A percentile compares a stretch with the other conserved stretches of the same genome.
Conservation (phyloP, 192 early-diverging fungal genomes). For the Linderina pennispora region DNA sequence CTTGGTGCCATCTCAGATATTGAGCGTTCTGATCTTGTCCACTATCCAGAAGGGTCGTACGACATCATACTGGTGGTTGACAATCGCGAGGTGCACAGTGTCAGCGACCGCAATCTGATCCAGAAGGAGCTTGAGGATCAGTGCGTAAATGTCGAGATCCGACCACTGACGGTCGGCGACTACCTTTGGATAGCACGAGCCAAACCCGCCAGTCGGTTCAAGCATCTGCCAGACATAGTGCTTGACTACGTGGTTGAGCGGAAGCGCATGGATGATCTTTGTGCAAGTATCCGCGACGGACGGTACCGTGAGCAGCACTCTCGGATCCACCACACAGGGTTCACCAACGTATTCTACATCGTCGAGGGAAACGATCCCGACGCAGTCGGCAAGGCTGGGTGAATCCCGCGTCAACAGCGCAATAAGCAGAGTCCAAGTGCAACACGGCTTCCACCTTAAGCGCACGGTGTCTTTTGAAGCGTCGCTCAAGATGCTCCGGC, state of each 20-base stretch:
- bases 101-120: conserved; percentile 67
- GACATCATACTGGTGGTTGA: conserved; percentile 71
- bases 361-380: conserved; percentile 74
- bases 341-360: conserved; percentile 76
- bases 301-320: conserved; percentile 92
- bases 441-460: conserved; percentile 81
- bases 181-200: conserved; percentile 79
- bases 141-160: conserved; percentile 51
- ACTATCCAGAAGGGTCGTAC: conserved; percentile 24
- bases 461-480: conserved; percentile 68
- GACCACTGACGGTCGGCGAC: conserved; percentile 79
- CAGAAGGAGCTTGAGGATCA: conserved; percentile 55
- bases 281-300: conserved; percentile 87
- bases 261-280: conserved; percentile 91
- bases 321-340: conserved; percentile 63
- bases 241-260: conserved; percentile 86
- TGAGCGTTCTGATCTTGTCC: conserved; percentile 14
- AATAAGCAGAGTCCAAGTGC: conserved; percentile 66
- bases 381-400: conserved; percentile 56
- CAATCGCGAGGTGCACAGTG: conserved; percentile 68
- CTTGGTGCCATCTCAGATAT: too few species aligned
- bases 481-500: conserved; percentile 70
- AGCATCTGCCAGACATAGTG: conserved; percentile 56
- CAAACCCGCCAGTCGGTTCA: conserved; percentile 10
- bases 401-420: conserved; percentile 62